Conservation (phyloP, 768 basidiomycete species). For the Suillus brevipes region DNA sequence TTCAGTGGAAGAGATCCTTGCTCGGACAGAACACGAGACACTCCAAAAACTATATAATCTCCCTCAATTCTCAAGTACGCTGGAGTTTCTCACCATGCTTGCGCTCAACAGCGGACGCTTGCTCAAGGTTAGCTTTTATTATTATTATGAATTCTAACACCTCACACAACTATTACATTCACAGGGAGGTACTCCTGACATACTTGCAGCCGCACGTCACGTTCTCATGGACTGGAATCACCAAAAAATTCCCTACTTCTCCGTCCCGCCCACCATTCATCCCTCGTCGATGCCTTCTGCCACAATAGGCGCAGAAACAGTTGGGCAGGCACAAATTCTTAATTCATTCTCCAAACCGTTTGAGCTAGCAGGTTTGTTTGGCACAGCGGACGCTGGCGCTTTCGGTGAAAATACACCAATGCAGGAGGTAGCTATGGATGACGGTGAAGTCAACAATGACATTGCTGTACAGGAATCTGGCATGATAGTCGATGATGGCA, state of each 20-base stretch:
- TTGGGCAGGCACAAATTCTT: constrained; percentile 81
- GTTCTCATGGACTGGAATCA: constrained; percentile 93
- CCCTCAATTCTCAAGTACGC: constrained; percentile 66
- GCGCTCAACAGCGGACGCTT: constrained; percentile 82
- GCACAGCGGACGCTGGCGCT: constrained; percentile 78
- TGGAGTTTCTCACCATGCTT: constrained; percentile 89
- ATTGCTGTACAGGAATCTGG: constrained; percentile 35
- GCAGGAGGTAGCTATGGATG: constrained; percentile 43
- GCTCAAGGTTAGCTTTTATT: constrained; percentile 57
- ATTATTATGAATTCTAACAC: background rate
- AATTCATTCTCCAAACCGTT: constrained; percentile 74
- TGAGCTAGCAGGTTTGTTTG: constrained; percentile 77
- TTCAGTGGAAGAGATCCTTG: constrained; percentile 84
- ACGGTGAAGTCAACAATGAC: constrained; percentile 41
- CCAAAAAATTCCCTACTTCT: constrained; percentile 91
- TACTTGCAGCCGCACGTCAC: constrained; percentile 77
- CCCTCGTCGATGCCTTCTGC: constrained; percentile 68
- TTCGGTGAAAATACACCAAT: constrained; percentile 48
- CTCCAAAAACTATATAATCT: constrained; percentile 85
- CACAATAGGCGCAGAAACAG: constrained; percentile 75
- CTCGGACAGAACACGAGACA: constrained; percentile 66
- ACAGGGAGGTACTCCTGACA: constrained; percentile 89
- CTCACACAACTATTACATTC: background rate
- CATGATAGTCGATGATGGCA: constrained; percentile 42
- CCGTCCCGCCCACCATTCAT: constrained; percentile 74